A percentile compares a stretch with the other conserved stretches of the same genome.
Evolutionary conservation across 2,329 filamentous ascomycete genomes (phyloP).

Genomic region (Colletotrichum salicis): DNA sequence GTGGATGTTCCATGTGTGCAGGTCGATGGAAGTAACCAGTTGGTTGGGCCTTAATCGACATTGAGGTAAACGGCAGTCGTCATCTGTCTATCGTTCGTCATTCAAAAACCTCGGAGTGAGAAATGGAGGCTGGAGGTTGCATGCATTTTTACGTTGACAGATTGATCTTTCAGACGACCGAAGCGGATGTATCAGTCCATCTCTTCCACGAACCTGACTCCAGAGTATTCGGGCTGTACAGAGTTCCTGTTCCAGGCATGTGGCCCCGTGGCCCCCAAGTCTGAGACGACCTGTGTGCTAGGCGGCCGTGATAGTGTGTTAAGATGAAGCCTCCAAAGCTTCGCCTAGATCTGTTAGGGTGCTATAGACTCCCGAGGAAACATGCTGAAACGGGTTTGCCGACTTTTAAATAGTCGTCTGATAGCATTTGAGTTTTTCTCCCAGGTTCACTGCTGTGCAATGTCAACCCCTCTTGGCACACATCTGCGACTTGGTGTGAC

Average conservation of each 20-base stretch:
- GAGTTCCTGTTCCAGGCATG: conserved; percentile 33
- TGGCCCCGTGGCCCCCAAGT: conserved; percentile 3
- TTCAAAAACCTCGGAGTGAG: not conserved
- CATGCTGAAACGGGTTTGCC: conserved; percentile 24
- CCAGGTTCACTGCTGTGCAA: conserved; percentile 13
- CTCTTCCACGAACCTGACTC: conserved; percentile 13
- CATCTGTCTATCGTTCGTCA: not conserved
- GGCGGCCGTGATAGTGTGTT: not conserved
- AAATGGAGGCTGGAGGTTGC: not conserved
- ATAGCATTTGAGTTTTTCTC: conserved; percentile 8
- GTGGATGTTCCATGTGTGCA: not conserved
- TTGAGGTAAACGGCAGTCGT: not conserved
- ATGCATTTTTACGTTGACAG: not conserved
- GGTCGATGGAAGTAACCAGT: not conserved
- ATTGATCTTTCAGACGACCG: conserved; percentile 24
- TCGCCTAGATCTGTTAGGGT: not conserved
- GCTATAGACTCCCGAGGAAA: not conserved
- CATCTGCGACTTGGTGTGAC: conserved; percentile 32
- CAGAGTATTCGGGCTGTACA: conserved; percentile 18
- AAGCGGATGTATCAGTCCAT: conserved; percentile 1
- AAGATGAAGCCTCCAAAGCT: fast-evolving
- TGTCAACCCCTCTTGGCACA: conserved; percentile 28
- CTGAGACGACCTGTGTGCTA: conserved; percentile 15
- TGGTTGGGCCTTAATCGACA: not conserved
- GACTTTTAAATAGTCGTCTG: conserved; percentile 26